phyloP scores from a whole-genome alignment of 1,139 yeast species.

The Diutina sp. region DNA sequence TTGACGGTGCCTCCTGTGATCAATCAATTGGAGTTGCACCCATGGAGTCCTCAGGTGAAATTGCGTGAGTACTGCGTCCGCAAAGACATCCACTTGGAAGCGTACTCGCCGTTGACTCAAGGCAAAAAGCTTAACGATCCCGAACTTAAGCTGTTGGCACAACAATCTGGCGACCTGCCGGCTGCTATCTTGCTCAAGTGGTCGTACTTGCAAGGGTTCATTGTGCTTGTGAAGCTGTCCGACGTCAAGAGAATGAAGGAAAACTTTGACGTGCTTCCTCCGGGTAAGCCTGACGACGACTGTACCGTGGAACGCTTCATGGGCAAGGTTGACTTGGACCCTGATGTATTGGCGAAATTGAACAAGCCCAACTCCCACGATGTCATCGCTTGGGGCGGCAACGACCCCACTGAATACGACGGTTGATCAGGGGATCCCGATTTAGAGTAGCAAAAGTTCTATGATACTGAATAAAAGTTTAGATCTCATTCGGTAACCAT shows the following conservation, averaged over 20 bases:
- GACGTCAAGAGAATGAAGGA: conserved; percentile 31
- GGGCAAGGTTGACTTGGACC: conserved; percentile 23
- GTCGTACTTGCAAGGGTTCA: conserved; percentile 45
- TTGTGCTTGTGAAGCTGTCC: conserved; percentile 62
- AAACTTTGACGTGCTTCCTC: conserved; percentile 27
- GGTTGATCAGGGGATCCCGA: background rate
- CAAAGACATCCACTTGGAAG: conserved; percentile 26
- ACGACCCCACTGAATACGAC: conserved; percentile 14
- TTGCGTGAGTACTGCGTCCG: conserved; percentile 39
- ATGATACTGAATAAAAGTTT: no score
- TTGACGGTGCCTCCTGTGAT: conserved; percentile 44
- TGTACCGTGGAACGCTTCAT: conserved; percentile 12
- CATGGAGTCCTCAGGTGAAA: conserved; percentile 63
- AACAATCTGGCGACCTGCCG: conserved; percentile 13
- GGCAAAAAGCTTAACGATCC: conserved; percentile 44
- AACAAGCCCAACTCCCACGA: conserved; percentile 21
- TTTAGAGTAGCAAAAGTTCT: background rate
- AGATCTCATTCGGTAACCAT: no score
- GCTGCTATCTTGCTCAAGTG: conserved; percentile 25
- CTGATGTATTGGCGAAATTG: conserved; percentile 16
- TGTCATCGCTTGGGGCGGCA: conserved; percentile 15
- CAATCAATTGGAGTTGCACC: conserved; percentile 61
- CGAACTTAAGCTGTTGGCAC: conserved; percentile 19
- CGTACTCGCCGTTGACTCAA: conserved; percentile 60
- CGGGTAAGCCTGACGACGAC: conserved; percentile 11